Percentiles rank a stretch among this genome's conserved stretches.
Conservation (phyloP, 2,329 filamentous ascomycete species). For the Grosmannia clavigera region DNA sequence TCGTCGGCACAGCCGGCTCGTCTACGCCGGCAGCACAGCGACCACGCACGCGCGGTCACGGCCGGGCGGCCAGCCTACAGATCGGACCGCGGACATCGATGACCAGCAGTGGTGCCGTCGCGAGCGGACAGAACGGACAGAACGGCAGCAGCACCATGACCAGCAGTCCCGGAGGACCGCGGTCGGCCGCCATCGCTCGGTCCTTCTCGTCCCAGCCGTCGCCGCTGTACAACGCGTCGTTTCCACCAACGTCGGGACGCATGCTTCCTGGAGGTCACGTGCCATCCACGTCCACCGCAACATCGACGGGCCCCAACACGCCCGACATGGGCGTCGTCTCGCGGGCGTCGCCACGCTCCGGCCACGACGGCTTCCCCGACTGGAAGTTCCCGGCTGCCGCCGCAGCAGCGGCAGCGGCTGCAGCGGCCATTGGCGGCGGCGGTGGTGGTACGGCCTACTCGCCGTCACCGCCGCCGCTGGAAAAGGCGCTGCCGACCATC, state of each 20-base stretch:
- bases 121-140: neutral
- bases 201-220: constrained; percentile 32
- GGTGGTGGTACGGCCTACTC: constrained; percentile 13
- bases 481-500: constrained; percentile 22
- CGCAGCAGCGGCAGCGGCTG: constrained; percentile 26
- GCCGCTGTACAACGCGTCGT: constrained; percentile 42
- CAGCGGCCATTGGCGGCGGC: constrained; percentile 4
- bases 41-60: constrained; percentile 52
- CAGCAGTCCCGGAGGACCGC: neutral
- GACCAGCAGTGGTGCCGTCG: constrained; percentile 12
- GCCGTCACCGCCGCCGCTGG: constrained; percentile 20
- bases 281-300: constrained; percentile 19
- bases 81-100: constrained; percentile 41
- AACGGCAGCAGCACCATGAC: neutral
- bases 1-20: constrained; percentile 20
- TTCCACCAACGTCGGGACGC: constrained; percentile 26
- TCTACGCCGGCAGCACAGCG: neutral
- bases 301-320: constrained; percentile 33
- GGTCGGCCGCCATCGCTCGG: constrained; percentile 27
- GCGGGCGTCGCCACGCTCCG: constrained; percentile 27
- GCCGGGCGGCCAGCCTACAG: constrained; percentile 70
- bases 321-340: constrained; percentile 22
- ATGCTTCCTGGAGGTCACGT: constrained; percentile 18
- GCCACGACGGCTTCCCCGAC: constrained; percentile 33
- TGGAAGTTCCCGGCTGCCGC: constrained; percentile 42